Evolutionary conservation across 1,284 basidiomycete genomes (phyloP), one percentile per base, ranked within the genome.

Genomic region (Wallemia mellicola): DNA sequence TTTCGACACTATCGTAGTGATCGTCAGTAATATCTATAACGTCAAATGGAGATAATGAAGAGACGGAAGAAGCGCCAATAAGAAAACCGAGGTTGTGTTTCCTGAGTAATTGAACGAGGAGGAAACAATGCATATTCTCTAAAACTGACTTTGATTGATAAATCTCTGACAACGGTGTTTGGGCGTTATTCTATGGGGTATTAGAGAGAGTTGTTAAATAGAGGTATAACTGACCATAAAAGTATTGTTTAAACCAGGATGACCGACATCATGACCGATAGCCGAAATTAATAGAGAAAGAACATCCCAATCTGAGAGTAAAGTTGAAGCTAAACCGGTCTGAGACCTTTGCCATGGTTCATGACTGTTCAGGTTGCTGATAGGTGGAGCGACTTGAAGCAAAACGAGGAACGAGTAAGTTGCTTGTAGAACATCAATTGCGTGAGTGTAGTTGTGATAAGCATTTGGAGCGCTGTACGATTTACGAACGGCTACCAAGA

Each of bases 381-480:
- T 75, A 0, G 83, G 78, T 1, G 88, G 91, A 0, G 86, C 84
- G 66, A 83, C 76, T 19, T 80, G 81, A 19, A 84, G 81, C 25
- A 77, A 73, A 58, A 75, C 75, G 27, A 95, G 73, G 71, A 91
- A 92, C 26, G 77, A 79, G 67, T 92, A 87, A 1, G 81, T 79
- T 1, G 89, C 88, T 69, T 95, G 89, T 24, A 94, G 76, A 14
- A 95, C 91, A 68, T 95, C 91, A 56, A 92, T 74, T 1, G 88
- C 89, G 69, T 95, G 89, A 61, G 86, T 80, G 67, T 91, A 94
- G 67, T 95, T 95, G 65, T 95, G 89, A 70, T 95, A 95, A 17
- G 83, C 82, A 71, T 94, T 94, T 59, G 82, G 80, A 57, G 78
- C 76, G 63, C 88, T 82, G 68, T 95, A 95, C 60, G 89, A 81